Percentiles rank a stretch among this genome's conserved stretches.
These are phyloP conservation scores for Peronospora belbahrii DNA, from an alignment of 352 stramenopile genomes.

Conservation along the genomic window DNA sequence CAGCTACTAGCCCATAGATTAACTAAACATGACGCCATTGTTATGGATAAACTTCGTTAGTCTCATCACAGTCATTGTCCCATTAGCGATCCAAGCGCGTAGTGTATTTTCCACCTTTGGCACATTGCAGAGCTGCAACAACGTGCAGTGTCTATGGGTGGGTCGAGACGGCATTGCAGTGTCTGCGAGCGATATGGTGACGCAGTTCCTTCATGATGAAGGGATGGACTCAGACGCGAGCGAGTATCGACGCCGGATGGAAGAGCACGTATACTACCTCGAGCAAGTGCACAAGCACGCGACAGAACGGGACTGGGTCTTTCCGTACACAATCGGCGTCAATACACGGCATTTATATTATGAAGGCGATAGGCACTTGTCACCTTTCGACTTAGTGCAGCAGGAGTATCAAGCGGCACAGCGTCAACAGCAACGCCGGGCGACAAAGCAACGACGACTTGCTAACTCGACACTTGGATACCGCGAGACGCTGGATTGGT, in stretches of 20 bases:
- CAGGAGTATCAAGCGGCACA: conserved; percentile 43
- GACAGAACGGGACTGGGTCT: conserved; percentile 24
- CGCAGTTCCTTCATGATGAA: conserved; percentile 49
- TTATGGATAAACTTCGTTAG: conserved; percentile 4
- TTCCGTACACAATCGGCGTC: conserved; percentile 61
- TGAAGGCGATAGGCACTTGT: conserved; percentile 32
- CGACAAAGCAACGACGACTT: conserved; percentile 8
- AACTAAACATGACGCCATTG: conserved; percentile 3
- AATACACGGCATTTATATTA: conserved; percentile 58
- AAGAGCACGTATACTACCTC: conserved; percentile 56
- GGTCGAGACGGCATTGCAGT: conserved; percentile 33
- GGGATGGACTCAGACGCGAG: conserved; percentile 22
- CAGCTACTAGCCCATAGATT: background rate
- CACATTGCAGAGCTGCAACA: conserved; percentile 44
- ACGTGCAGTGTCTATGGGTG: conserved; percentile 46
- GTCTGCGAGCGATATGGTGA: conserved; percentile 36
- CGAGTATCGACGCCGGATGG: conserved; percentile 40
- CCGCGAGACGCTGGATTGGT: conserved; percentile 59
- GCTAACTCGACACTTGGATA: conserved; percentile 20
- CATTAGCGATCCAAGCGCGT: conserved; percentile 1
- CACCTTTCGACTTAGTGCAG: conserved; percentile 42
- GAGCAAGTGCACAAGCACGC: conserved; percentile 58
- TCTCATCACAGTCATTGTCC: background rate
- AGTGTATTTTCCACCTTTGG: conserved; percentile 35
- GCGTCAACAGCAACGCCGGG: conserved; percentile 23